Percentiles rank a stretch among this genome's conserved stretches.
These are phyloP conservation scores for Euphorbia schlechtendalii DNA, from an alignment of 441 rosid genomes.

Conservation along the genomic window DNA sequence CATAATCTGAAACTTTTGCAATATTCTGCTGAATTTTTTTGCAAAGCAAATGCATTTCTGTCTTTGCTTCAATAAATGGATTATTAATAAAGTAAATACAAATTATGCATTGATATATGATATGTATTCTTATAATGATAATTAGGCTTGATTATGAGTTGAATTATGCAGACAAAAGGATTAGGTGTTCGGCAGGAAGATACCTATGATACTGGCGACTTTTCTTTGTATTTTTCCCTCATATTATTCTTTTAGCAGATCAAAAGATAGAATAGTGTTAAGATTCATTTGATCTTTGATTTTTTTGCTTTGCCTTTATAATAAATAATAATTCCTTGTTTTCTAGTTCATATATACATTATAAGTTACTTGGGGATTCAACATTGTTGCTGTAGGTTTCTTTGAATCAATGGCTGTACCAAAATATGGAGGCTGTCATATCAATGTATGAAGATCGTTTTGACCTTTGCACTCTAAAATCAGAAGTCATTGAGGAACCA, in stretches of 20 bases:
- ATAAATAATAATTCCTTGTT: background rate
- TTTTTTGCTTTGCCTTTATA: background rate
- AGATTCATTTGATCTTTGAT: background rate
- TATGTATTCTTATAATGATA: background rate
- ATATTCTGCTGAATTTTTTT: background rate
- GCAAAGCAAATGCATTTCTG: background rate
- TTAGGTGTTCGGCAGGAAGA: conserved; percentile 3
- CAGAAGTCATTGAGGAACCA: conserved; percentile 40
- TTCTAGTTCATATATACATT: background rate
- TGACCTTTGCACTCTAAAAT: conserved; percentile 58
- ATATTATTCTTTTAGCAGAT: conserved; percentile 1
- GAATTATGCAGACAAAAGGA: background rate
- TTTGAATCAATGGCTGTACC: conserved; percentile 81
- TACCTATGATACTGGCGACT: background rate
- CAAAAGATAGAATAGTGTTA: background rate
- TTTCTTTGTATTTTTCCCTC: background rate
- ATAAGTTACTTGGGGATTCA: background rate
- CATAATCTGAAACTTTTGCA: background rate
- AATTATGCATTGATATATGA: background rate
- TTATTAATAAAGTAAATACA: background rate
- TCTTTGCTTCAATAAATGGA: background rate
- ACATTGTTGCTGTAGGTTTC: conserved; percentile 48
- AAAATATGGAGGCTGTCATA: conserved; percentile 75
- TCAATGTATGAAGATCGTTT: conserved; percentile 92
- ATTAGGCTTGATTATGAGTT: background rate